Percentiles rank a stretch among this genome's conserved stretches.
Conservation (phyloP, 1,139 yeast species). For the Sporopachydermia cereana region DNA sequence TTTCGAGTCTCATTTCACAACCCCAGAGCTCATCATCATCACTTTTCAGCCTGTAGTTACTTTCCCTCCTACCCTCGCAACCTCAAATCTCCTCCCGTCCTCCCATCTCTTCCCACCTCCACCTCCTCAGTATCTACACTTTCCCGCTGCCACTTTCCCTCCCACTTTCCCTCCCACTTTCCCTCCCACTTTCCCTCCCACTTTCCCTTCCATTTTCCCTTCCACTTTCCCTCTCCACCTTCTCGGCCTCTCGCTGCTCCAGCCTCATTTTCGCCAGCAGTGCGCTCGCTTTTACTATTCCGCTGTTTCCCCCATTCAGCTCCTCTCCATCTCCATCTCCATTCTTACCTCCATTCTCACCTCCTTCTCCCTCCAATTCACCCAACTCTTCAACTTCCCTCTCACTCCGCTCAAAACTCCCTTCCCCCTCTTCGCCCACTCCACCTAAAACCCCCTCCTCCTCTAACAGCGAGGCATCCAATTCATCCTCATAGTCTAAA, state of each 20-base stretch:
- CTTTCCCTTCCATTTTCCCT: neutral
- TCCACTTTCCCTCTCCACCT: neutral
- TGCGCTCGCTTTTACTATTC: neutral
- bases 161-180: neutral
- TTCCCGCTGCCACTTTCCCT: neutral
- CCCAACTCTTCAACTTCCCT: constrained; percentile 17
- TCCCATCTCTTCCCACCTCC: neutral
- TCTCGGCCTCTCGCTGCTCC: neutral
- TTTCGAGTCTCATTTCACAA: no score
- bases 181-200: neutral
- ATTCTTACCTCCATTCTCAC: constrained; percentile 13
- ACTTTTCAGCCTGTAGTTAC: no score
- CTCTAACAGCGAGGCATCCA: constrained; percentile 16
- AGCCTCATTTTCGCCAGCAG: constrained; percentile 3
- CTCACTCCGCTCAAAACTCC: constrained; percentile 15
- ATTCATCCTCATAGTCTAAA: constrained; percentile 16
- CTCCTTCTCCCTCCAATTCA: constrained; percentile 2
- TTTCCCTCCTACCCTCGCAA: no score
- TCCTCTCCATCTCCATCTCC: no score
- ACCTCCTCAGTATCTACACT: neutral
- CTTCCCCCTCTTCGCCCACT: constrained; percentile 14
- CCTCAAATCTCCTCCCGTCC: no score
- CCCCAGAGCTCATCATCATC: no score
- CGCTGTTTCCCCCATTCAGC: no score
- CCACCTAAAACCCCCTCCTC: constrained; percentile 4